Evolutionary conservation across 768 basidiomycete genomes (phyloP).

Genomic region (Inosperma sp.): DNA sequence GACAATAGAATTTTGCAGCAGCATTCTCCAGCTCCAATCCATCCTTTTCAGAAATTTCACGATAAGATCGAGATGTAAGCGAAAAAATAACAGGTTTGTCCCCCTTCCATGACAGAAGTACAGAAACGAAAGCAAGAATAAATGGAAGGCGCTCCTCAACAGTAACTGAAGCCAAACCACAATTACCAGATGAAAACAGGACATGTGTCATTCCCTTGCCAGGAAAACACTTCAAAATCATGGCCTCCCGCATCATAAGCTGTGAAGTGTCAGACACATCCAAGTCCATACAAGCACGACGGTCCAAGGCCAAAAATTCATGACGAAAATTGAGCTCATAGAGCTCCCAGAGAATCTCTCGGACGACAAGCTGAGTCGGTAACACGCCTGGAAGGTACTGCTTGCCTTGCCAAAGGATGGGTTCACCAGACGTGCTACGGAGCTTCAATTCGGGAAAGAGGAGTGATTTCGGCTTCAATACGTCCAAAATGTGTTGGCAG

Average conservation of each 20-base stretch:
- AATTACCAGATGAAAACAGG: neutral
- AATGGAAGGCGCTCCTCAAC: neutral
- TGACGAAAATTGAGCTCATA: slow-evolving; percentile 7
- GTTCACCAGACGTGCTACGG: neutral
- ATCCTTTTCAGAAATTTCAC: neutral
- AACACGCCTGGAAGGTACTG: neutral
- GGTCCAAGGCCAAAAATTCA: neutral
- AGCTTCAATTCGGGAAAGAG: neutral
- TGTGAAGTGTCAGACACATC: neutral
- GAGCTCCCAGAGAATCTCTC: neutral
- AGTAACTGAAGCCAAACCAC: neutral
- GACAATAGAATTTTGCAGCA: slow-evolving; percentile 3
- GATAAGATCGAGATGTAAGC: neutral
- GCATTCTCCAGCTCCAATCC: neutral
- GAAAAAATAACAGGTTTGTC: neutral
- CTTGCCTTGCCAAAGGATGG: neutral
- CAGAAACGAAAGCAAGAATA: neutral
- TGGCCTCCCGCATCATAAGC: neutral
- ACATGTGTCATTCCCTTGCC: neutral
- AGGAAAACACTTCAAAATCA: neutral
- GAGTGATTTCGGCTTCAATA: neutral
- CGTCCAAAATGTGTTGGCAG: neutral
- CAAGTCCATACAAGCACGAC: neutral
- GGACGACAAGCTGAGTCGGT: neutral
- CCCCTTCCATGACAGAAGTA: slow-evolving; percentile 4